Evolutionary conservation across 768 basidiomycete genomes (phyloP), one percentile per base, ranked within the genome.

Genomic region (Royoungia palumana): DNA sequence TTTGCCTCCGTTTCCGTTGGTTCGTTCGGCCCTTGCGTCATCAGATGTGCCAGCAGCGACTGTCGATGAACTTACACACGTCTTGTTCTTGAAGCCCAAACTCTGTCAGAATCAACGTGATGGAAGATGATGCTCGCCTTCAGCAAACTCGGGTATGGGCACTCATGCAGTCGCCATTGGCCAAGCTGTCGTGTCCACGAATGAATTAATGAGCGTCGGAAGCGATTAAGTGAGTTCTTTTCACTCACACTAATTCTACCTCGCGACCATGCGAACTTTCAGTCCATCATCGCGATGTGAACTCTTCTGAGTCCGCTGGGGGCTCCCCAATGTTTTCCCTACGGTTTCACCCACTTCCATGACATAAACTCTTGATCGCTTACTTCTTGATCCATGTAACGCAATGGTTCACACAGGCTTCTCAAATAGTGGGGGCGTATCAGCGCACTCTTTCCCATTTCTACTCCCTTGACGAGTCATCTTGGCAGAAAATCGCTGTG

Each of bases 371-470:
- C 41, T 30, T 19, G 22, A 40, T 49, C 24, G 46, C 36, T n/a
- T 24, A n/a, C 35, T 41, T 53, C 50, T 39, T 28, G 40, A 50
- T 32, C 41, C 17, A 27, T 50, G 32, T 40, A 38, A 50, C 32
- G 40, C 48, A 47, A 49, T 36, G 37, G 44, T 43, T 49, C 52
- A 54, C 50, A 46, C 45, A 47, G 54, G 54, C 61, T 54, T 49
- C 55, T 46, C 46, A 37, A 39, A 5, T 9, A 30, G 12, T 44
- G 20, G 11, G 41, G 34, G 39, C 42, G 49, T 42, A 45, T 21
- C 40, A 47, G 47, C 19, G 13, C 55, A 40, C 35, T 30, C 28
- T 46, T 32, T n/a, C 34, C 39, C 37, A 25, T 47, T 17, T 50
- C 43, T 36, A 16, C 36, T 48, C 44, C 10, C 30, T 49, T 13